Evolutionary conservation across 2,329 filamentous ascomycete genomes (phyloP).

Genomic region (Aspergillus luchuensis): DNA sequence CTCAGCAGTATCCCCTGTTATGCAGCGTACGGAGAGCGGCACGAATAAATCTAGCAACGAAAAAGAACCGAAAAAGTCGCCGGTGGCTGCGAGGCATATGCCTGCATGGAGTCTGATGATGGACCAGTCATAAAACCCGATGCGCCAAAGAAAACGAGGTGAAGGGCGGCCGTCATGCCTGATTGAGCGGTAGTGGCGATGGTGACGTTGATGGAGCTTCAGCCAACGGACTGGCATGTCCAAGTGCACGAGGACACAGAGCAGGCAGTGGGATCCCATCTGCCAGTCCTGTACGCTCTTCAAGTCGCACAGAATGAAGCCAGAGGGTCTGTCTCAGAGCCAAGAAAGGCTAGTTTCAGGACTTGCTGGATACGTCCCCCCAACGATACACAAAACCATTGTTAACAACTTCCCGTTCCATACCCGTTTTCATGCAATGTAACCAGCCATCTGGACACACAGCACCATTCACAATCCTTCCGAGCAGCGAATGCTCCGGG

Average conservation of each 20-base stretch:
- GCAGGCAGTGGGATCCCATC: background rate
- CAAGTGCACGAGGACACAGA: conserved; percentile 1
- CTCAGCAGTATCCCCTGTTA: background rate
- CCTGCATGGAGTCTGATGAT: conserved; percentile 3
- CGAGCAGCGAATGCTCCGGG: background rate
- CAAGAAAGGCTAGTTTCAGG: conserved; percentile 1
- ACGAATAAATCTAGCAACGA: background rate
- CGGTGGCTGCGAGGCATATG: background rate
- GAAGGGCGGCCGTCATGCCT: conserved; percentile 7
- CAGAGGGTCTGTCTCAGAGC: background rate
- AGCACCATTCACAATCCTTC: conserved; percentile 8
- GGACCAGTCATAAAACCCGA: background rate
- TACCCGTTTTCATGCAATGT: conserved; percentile 21
- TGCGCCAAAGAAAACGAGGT: background rate
- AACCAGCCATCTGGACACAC: conserved; percentile 19
- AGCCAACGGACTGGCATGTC: background rate
- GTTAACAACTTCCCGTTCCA: conserved; percentile 6
- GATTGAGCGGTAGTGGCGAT: background rate
- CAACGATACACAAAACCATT: conserved; percentile 11
- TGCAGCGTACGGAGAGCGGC: background rate
- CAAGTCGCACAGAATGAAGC: conserved; percentile 3
- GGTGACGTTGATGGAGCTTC: conserved; percentile 1
- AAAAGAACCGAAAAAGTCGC: conserved; percentile 6
- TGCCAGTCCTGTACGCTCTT: background rate
- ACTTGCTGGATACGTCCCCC: background rate